These are phyloP conservation scores for Escallonia herrerae DNA, from an alignment of 129 eudicot species.

Conservation along the genomic window DNA sequence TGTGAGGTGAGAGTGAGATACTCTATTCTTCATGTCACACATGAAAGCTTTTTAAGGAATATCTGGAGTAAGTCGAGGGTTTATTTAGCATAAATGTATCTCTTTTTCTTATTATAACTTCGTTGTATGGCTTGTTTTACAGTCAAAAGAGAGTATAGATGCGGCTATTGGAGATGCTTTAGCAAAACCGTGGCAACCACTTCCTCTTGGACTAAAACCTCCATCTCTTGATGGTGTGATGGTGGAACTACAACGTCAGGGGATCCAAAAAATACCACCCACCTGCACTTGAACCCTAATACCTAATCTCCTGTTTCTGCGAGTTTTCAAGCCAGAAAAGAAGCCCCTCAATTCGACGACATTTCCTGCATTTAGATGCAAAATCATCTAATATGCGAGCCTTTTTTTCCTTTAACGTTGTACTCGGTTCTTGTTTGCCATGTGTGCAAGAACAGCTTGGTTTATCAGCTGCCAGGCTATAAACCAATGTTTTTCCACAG, in stretches of 20 bases:
- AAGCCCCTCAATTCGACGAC: slow-evolving; percentile 62
- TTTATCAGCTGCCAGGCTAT: neutral
- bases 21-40: no score
- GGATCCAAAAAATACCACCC: slow-evolving; percentile 73
- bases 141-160: slow-evolving; percentile 90
- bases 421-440: neutral
- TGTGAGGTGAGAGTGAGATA: no score
- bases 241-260: slow-evolving; percentile 82
- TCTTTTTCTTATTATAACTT: neutral
- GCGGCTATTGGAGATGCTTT: slow-evolving; percentile 82
- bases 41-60: neutral
- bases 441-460: slow-evolving; percentile 10
- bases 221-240: slow-evolving; percentile 74
- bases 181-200: slow-evolving; percentile 84
- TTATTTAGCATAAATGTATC: neutral
- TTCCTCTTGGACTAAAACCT: slow-evolving; percentile 92
- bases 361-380: slow-evolving; percentile 25
- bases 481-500: neutral
- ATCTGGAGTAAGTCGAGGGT: neutral
- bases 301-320: slow-evolving; percentile 3
- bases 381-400: neutral
- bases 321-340: slow-evolving; percentile 28
- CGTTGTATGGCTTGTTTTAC: neutral
- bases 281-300: slow-evolving; percentile 19
- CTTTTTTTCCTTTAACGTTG: neutral